A percentile compares a stretch with the other conserved stretches of the same genome.
These are phyloP conservation scores for Ogataea minuta DNA, from an alignment of 805 yeast genomes.

Conservation along the genomic window DNA sequence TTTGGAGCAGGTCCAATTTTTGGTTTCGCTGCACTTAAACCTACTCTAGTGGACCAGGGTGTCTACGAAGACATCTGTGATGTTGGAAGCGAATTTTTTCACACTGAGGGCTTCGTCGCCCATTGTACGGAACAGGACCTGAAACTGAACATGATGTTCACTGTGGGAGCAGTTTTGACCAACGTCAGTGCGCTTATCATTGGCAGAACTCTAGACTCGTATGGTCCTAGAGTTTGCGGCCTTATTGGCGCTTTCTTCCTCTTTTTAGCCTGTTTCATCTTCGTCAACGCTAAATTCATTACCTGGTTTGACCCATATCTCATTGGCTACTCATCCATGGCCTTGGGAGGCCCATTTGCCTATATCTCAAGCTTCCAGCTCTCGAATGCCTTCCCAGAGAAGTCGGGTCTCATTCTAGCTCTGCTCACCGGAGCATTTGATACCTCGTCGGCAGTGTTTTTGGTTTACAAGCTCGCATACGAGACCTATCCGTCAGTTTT, in stretches of 20 bases:
- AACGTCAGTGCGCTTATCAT: slow-evolving; percentile 52
- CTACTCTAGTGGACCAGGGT: slow-evolving; percentile 47
- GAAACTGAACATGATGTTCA: slow-evolving; percentile 56
- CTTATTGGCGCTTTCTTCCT: slow-evolving; percentile 49
- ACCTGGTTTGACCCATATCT: slow-evolving; percentile 48
- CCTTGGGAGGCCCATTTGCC: slow-evolving; percentile 58
- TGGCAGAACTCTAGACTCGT: slow-evolving; percentile 48
- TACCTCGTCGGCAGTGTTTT: slow-evolving; percentile 54
- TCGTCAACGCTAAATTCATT: slow-evolving; percentile 39
- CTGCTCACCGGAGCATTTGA: slow-evolving; percentile 58
- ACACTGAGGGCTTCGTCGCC: slow-evolving; percentile 34
- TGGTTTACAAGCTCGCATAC: slow-evolving; percentile 45
- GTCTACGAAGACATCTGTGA: slow-evolving; percentile 45
- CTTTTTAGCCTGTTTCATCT: slow-evolving; percentile 43
- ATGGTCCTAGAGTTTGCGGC: slow-evolving; percentile 55
- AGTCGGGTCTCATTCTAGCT: slow-evolving; percentile 52
- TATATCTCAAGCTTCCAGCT: slow-evolving; percentile 56
- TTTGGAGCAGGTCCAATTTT: slow-evolving; percentile 58
- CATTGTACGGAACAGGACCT: slow-evolving; percentile 53
- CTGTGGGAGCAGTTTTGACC: slow-evolving; percentile 55
- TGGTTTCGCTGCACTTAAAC: slow-evolving; percentile 60
- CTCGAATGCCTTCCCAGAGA: slow-evolving; percentile 54
- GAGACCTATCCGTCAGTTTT: slow-evolving; percentile 34
- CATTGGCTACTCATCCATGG: slow-evolving; percentile 50
- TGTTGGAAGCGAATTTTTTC: slow-evolving; percentile 12